phyloP scores from a whole-genome alignment of 2,329 filamentous ascomycete genomes.

The Gyromitra esculenta region DNA sequence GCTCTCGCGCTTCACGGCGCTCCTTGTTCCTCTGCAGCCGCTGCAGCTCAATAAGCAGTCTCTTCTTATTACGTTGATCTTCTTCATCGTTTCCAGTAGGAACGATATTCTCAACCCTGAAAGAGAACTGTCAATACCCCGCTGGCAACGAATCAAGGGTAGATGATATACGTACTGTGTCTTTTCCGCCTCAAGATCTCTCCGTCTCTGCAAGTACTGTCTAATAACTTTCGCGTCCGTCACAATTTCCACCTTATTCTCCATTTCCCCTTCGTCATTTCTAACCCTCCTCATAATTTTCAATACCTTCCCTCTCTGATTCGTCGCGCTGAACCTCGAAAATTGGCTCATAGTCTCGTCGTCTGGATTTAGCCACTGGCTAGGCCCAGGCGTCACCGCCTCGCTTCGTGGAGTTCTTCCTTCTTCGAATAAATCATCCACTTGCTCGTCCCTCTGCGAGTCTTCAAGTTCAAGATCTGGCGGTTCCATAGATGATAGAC shows the following conservation, averaged over 20 bases:
- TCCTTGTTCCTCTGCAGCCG: conserved; percentile 92
- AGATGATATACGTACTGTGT: conserved; percentile 70
- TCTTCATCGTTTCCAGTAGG: conserved; percentile 58
- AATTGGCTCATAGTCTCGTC: conserved; percentile 86
- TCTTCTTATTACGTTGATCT: conserved; percentile 56
- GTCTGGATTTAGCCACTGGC: conserved; percentile 55
- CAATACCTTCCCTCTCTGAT: conserved; percentile 74
- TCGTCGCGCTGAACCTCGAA: conserved; percentile 75
- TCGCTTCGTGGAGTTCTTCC: conserved; percentile 72
- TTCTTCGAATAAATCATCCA: conserved; percentile 59
- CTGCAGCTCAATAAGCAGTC: conserved; percentile 72
- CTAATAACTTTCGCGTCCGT: conserved; percentile 87
- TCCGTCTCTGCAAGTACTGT: conserved; percentile 83
- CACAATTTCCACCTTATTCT: conserved; percentile 70
- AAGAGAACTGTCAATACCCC: conserved; percentile 11
- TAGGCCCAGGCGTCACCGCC: conserved; percentile 67
- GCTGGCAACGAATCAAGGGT: not conserved
- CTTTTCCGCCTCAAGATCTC: conserved; percentile 74
- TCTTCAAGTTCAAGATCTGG: conserved; percentile 57
- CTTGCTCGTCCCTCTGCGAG: conserved; percentile 54
- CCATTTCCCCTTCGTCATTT: conserved; percentile 69
- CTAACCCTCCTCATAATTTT: conserved; percentile 76
- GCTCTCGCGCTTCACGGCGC: conserved; percentile 83
- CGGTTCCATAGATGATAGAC: conserved; percentile 55
- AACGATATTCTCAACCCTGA: conserved; percentile 56